Percentiles rank a stretch among this genome's conserved stretches.
These are phyloP conservation scores for Camelina laxa DNA, from an alignment of 345 rosid species.

Conservation along the genomic window DNA sequence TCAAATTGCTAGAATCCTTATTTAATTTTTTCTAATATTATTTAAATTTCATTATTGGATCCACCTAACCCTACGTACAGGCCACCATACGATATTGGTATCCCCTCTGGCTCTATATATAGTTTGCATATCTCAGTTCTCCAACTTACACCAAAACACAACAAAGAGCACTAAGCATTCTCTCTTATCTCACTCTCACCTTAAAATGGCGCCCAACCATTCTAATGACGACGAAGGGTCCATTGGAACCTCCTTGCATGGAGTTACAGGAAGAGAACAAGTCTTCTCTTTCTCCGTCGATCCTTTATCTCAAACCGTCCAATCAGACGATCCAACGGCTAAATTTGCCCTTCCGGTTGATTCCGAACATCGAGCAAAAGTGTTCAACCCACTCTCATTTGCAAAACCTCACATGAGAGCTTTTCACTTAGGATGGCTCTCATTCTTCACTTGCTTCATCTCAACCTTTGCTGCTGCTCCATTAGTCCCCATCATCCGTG, in stretches of 20 bases:
- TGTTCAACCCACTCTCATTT: constrained; percentile 62
- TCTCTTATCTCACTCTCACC: background rate
- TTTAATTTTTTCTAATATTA: background rate
- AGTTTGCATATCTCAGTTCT: constrained; percentile 21
- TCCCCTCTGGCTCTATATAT: constrained; percentile 35
- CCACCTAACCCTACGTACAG: constrained; percentile 19
- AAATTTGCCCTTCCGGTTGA: constrained; percentile 72
- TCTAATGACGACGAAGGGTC: constrained; percentile 45
- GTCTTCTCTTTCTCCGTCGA: constrained; percentile 59
- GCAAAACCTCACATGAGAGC: constrained; percentile 88
- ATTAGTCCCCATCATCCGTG: constrained; percentile 77
- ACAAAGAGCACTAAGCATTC: constrained; percentile 25
- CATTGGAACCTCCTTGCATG: constrained; percentile 70
- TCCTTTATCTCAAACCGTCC: constrained; percentile 25
- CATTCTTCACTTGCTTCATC: constrained; percentile 83
- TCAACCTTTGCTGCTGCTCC: constrained; percentile 94
- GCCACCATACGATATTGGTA: background rate
- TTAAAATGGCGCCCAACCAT: constrained; percentile 42
- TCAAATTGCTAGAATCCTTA: background rate
- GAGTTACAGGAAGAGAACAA: constrained; percentile 67
- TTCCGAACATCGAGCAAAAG: constrained; percentile 83
- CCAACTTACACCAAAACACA: constrained; percentile 36
- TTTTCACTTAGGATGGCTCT: constrained; percentile 84
- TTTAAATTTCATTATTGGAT: constrained; percentile 20
- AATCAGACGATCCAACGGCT: constrained; percentile 45